These are phyloP conservation scores for Aspergillus melleus DNA, from an alignment of 2,329 filamentous ascomycete species.

Conservation along the genomic window DNA sequence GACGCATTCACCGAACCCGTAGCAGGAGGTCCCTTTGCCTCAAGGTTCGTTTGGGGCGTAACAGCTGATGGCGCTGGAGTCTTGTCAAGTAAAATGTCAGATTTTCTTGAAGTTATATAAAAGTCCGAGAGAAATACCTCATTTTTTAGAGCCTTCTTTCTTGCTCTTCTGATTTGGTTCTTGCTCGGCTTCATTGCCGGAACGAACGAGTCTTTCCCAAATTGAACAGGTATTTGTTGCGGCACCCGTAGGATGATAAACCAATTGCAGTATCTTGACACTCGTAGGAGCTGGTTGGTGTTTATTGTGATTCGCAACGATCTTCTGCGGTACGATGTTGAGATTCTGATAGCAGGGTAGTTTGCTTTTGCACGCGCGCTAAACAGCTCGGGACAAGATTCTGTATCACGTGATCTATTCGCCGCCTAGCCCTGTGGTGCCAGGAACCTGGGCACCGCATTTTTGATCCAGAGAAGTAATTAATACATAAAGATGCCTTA, in stretches of 20 bases:
- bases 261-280: neutral
- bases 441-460: too few relatives aligned
- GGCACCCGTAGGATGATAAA: neutral
- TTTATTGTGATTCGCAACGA: too few relatives aligned
- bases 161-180: slow-evolving; percentile 88
- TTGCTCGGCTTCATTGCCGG: slow-evolving; percentile 71
- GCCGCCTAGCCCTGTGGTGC: too few relatives aligned
- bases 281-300: too few relatives aligned
- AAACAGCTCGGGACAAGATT: too few relatives aligned
- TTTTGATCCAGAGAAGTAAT: too few relatives aligned
- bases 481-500: too few relatives aligned
- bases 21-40: slow-evolving; percentile 13
- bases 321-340: too few relatives aligned
- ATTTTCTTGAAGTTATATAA: neutral
- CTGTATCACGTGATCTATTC: too few relatives aligned
- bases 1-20: slow-evolving; percentile 32
- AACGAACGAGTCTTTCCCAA: neutral
- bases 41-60: slow-evolving; percentile 5
- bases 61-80: slow-evolving; percentile 21
- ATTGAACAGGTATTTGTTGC: neutral
- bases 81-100: slow-evolving; percentile 23
- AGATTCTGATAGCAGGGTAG: too few relatives aligned
- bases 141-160: slow-evolving; percentile 91
- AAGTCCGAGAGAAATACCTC: slow-evolving; percentile 43
- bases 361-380: too few relatives aligned